Conservation (phyloP, 2,329 filamentous ascomycete species). For the Venturiaceae sp. region DNA sequence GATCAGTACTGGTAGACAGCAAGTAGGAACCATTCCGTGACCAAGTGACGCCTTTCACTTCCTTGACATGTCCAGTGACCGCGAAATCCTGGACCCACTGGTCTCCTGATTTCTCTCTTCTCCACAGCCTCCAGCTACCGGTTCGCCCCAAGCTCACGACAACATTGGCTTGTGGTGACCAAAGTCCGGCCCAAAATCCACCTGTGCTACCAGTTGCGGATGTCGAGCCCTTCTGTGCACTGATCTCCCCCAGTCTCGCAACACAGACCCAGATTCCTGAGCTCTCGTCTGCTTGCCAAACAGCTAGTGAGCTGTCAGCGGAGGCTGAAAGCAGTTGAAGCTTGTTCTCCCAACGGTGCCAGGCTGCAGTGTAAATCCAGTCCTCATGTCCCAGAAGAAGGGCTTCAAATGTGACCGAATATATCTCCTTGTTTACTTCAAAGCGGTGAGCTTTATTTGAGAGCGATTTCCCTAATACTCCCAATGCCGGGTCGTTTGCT, state of each 20-base stretch:
- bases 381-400: slow-evolving; percentile 92
- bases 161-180: slow-evolving; percentile 67
- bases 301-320: slow-evolving; percentile 86
- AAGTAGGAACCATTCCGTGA: slow-evolving; percentile 72
- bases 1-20: slow-evolving; percentile 80
- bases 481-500: slow-evolving; percentile 46
- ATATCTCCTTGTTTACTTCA: slow-evolving; percentile 49
- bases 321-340: slow-evolving; percentile 79
- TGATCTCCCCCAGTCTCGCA: slow-evolving; percentile 84
- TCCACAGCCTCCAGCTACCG: slow-evolving; percentile 88
- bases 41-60: slow-evolving; percentile 79
- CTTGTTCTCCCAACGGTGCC: slow-evolving; percentile 48
- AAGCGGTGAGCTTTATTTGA: slow-evolving; percentile 86
- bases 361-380: slow-evolving; percentile 88
- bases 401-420: slow-evolving; percentile 85
- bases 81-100: slow-evolving; percentile 70
- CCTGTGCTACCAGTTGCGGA: slow-evolving; percentile 93
- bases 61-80: slow-evolving; percentile 72
- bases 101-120: slow-evolving; percentile 48
- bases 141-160: slow-evolving; percentile 82
- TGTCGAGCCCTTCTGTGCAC: slow-evolving; percentile 87
- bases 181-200: slow-evolving; percentile 92
- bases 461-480: slow-evolving; percentile 59
- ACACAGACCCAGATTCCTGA: slow-evolving; percentile 89
- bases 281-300: slow-evolving; percentile 77